These are phyloP conservation scores for Saccharum hybrid DNA, from an alignment of 202 grass and related monocot genomes.

Conservation along the genomic window DNA sequence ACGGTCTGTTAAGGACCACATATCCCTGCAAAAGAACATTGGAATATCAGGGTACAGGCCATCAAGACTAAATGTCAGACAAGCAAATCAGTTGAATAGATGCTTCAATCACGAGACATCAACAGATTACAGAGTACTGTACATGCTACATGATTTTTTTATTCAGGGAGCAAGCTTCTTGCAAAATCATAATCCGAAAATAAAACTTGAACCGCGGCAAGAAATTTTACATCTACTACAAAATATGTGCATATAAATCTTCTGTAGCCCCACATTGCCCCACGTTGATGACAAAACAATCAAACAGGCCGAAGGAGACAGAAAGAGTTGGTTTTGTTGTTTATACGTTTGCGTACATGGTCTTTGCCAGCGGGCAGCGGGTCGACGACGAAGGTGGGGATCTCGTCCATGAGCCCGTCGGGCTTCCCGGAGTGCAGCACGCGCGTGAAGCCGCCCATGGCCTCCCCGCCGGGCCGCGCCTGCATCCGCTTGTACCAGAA, in stretches of 20 bases:
- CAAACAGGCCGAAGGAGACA: not conserved
- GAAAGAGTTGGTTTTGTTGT: not conserved
- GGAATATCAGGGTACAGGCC: too few species aligned
- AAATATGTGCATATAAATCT: not conserved
- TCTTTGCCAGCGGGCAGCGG: constrained; percentile 83
- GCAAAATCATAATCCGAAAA: not conserved
- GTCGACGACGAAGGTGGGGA: constrained; percentile 89
- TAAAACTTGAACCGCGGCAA: not conserved
- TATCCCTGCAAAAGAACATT: too few species aligned
- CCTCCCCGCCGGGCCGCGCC: constrained; percentile 58
- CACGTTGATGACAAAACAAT: constrained; percentile 12
- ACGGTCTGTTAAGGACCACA: too few species aligned
- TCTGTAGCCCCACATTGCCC: constrained; percentile 31
- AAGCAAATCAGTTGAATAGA: too few species aligned
- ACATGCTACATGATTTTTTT: not conserved
- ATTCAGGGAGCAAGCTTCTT: constrained; percentile 15
- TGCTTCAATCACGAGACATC: too few species aligned
- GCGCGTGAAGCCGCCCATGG: constrained; percentile 97
- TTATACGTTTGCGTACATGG: constrained; percentile 48
- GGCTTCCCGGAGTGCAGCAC: constrained; percentile 89
- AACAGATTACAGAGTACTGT: too few species aligned
- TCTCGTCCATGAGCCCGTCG: constrained; percentile 87
- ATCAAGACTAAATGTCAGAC: too few species aligned
- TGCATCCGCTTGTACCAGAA: constrained; percentile 86
- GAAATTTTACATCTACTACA: constrained; percentile 3